These are phyloP conservation scores for Lumnitzera racemosa DNA, from an alignment of 345 rosid genomes.

Conservation along the genomic window DNA sequence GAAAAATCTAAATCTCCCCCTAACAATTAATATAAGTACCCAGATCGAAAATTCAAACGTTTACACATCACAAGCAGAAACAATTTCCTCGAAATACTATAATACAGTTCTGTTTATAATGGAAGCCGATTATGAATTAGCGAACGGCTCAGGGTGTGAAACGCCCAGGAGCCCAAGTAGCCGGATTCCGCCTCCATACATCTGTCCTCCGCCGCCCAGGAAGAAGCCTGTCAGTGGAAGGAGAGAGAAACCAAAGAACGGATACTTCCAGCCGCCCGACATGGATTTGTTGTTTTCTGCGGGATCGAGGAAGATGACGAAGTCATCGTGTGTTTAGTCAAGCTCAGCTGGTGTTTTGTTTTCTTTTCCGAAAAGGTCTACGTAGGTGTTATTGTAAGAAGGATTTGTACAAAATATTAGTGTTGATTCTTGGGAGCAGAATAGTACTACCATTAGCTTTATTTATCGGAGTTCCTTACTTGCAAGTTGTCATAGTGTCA, in stretches of 20 bases:
- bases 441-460: too few species aligned
- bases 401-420: neutral
- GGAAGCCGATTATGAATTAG: conserved; percentile 7
- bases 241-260: conserved; percentile 49
- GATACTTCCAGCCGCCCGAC: conserved; percentile 69
- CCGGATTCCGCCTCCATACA: conserved; percentile 35
- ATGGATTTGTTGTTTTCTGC: conserved; percentile 45
- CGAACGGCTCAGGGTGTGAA: conserved; percentile 39
- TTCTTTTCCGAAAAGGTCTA: neutral
- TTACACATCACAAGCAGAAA: neutral
- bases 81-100: neutral
- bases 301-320: conserved; percentile 18
- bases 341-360: too few species aligned
- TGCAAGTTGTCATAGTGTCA: too few species aligned
- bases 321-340: conserved; percentile 30
- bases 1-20: too few species aligned
- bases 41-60: neutral
- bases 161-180: conserved; percentile 47
- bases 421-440: too few species aligned
- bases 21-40: neutral
- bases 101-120: conserved; percentile 21
- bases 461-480: too few species aligned
- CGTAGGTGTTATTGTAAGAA: neutral
- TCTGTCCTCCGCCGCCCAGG: conserved; percentile 64
- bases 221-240: conserved; percentile 24